These are phyloP conservation scores for Kokia cookei DNA, from an alignment of 441 rosid genomes.

Conservation along the genomic window DNA sequence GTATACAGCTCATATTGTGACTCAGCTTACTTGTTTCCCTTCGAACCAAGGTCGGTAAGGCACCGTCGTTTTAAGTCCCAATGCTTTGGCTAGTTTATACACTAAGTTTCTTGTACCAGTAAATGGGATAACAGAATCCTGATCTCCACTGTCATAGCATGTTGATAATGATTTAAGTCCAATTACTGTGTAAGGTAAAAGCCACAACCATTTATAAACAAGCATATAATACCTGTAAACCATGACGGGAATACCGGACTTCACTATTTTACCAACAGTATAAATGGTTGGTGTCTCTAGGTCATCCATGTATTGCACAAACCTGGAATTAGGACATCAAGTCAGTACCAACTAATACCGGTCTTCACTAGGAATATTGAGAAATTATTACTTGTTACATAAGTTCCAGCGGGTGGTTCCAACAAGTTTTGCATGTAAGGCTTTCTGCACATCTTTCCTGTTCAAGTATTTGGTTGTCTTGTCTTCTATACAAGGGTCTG, in stretches of 20 bases:
- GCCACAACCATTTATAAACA: neutral
- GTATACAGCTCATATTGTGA: neutral
- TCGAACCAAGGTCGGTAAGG: constrained; percentile 44
- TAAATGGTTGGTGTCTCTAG: constrained; percentile 32
- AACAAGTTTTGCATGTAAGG: constrained; percentile 42
- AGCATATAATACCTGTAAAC: constrained; percentile 37
- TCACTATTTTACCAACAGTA: constrained; percentile 29
- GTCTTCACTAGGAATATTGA: neutral
- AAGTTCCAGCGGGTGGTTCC: constrained; percentile 31
- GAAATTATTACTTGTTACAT: constrained; percentile 35
- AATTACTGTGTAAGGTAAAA: neutral
- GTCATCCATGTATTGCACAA: constrained; percentile 23
- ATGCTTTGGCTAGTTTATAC: constrained; percentile 25
- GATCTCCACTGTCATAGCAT: constrained; percentile 38
- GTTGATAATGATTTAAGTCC: neutral
- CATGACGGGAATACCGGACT: constrained; percentile 32
- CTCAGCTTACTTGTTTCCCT: constrained; percentile 30
- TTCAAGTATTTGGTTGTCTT: constrained; percentile 36
- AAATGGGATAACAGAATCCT: constrained; percentile 43
- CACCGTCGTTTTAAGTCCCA: constrained; percentile 30
- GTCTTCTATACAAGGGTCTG: constrained; percentile 43
- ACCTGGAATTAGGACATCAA: constrained; percentile 12
- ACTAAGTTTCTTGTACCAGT: constrained; percentile 32
- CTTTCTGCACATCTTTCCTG: constrained; percentile 45
- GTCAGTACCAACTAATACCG: neutral